phyloP scores from a whole-genome alignment of 2,329 filamentous ascomycete species.

The Calonectria pteridis region DNA sequence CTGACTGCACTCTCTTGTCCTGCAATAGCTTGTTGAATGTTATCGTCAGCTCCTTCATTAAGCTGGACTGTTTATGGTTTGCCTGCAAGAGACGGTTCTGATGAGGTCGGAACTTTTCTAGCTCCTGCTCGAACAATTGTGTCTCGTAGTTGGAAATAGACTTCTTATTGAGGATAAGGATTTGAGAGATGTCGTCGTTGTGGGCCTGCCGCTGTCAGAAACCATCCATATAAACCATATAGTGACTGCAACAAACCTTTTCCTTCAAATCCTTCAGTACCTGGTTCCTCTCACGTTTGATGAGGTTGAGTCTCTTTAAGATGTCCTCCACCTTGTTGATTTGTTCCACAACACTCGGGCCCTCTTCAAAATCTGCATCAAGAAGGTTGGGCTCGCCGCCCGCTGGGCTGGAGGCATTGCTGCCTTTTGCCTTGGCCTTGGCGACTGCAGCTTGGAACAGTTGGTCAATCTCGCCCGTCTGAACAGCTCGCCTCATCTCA shows the following conservation, averaged over 20 bases:
- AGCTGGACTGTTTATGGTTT: slow-evolving; percentile 91
- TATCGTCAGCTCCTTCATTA: slow-evolving; percentile 94
- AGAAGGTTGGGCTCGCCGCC: slow-evolving; percentile 80
- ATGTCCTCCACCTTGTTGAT: slow-evolving; percentile 90
- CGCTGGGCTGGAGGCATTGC: slow-evolving; percentile 71
- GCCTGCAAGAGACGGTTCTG: slow-evolving; percentile 93
- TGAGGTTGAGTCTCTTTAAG: slow-evolving; percentile 88
- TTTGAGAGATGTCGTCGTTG: slow-evolving; percentile 96
- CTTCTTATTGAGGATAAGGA: slow-evolving; percentile 98
- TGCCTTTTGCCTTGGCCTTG: slow-evolving; percentile 77
- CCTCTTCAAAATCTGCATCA: slow-evolving; percentile 91
- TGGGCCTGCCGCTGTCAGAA: slow-evolving; percentile 73
- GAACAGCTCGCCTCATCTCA: slow-evolving; percentile 92
- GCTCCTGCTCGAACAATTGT: slow-evolving; percentile 92
- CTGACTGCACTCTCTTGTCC: slow-evolving; percentile 91
- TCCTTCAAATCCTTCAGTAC: slow-evolving; percentile 97
- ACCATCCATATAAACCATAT: background rate
- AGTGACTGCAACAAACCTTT: slow-evolving; percentile 72
- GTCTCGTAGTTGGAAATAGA: slow-evolving; percentile 91
- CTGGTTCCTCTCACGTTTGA: slow-evolving; percentile 92
- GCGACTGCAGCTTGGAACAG: slow-evolving; percentile 90
- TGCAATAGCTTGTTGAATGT: slow-evolving; percentile 90
- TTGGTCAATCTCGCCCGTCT: slow-evolving; percentile 87
- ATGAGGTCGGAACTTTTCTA: slow-evolving; percentile 97
- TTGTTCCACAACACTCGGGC: slow-evolving; percentile 87